Evolutionary conservation across 2,329 filamentous ascomycete genomes (phyloP).

Genomic region (Alternaria ethzedia): DNA sequence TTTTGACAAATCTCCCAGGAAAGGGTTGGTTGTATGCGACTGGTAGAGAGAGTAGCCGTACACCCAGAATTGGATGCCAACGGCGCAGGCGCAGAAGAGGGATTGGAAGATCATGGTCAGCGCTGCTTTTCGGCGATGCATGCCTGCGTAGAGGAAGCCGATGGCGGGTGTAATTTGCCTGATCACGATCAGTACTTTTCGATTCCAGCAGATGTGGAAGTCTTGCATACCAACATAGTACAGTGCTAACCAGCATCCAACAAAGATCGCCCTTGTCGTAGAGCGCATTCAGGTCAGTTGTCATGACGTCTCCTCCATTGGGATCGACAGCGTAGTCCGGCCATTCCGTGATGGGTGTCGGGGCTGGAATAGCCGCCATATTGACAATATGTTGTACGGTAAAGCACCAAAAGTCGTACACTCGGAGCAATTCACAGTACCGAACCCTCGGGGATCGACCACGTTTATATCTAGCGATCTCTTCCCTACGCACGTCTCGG

Average conservation of each 20-base stretch:
- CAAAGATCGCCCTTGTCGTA: conserved; percentile 57
- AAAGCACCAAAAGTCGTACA: background rate
- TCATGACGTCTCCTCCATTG: conserved; percentile 54
- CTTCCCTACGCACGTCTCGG: conserved; percentile 15
- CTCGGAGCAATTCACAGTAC: background rate
- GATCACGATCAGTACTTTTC: background rate
- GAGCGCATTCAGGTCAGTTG: conserved; percentile 53
- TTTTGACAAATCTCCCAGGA: conserved; percentile 41
- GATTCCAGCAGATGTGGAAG: background rate
- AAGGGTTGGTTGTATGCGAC: conserved; percentile 36
- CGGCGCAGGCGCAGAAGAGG: conserved; percentile 55
- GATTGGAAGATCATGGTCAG: conserved; percentile 58
- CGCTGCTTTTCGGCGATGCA: conserved; percentile 41
- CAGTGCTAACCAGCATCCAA: conserved; percentile 48
- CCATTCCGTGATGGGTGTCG: conserved; percentile 49
- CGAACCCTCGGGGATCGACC: background rate
- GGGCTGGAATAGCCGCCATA: conserved; percentile 36
- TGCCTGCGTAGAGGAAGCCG: conserved; percentile 44
- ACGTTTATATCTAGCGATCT: background rate
- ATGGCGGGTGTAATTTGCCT: conserved; percentile 46
- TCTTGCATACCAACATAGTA: conserved; percentile 37
- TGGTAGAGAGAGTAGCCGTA: conserved; percentile 56
- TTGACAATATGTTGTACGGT: background rate
- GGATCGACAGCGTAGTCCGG: conserved; percentile 52
- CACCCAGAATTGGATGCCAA: conserved; percentile 57